A percentile compares a stretch with the other conserved stretches of the same genome.
Conservation (phyloP, 1,284 basidiomycete species). For the Sanghuangporus sanghuang region DNA sequence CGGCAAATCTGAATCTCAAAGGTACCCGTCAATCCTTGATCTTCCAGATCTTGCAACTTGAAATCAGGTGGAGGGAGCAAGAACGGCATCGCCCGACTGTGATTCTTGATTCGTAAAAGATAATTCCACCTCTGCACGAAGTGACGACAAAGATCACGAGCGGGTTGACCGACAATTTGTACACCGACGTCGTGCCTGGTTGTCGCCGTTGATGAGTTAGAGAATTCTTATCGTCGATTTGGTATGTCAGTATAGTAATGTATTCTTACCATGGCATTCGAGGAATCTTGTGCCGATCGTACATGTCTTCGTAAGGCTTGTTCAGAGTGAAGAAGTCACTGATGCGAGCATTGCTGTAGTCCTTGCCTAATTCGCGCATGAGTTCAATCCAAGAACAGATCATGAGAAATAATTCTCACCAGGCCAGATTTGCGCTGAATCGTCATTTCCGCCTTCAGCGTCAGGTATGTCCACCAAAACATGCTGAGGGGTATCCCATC, state of each 20-base stretch:
- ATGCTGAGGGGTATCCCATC: slow-evolving; percentile 97
- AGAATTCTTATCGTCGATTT: too few species aligned
- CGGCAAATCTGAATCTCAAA: slow-evolving; percentile 98
- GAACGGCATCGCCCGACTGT: slow-evolving; percentile 90
- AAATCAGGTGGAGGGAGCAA: slow-evolving; percentile 93
- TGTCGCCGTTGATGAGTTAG: too few species aligned
- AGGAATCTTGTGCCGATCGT: slow-evolving; percentile 83
- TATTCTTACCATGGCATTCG: slow-evolving; percentile 89
- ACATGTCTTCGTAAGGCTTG: slow-evolving; percentile 93
- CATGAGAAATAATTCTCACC: slow-evolving; percentile 38
- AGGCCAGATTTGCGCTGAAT: slow-evolving; percentile 76
- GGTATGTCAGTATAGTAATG: neutral
- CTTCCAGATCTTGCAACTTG: slow-evolving; percentile 73
- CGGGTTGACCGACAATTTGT: slow-evolving; percentile 95
- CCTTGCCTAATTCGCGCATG: slow-evolving; percentile 55
- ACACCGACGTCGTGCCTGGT: slow-evolving; percentile 91
- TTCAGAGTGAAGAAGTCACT: slow-evolving; percentile 84
- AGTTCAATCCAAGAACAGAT: neutral
- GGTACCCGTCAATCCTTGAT: slow-evolving; percentile 87
- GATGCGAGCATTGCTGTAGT: slow-evolving; percentile 90
- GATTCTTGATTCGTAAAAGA: slow-evolving; percentile 92
- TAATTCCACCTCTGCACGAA: slow-evolving; percentile 96
- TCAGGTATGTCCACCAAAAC: slow-evolving; percentile 83
- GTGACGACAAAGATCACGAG: slow-evolving; percentile 91
- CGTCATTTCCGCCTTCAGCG: slow-evolving; percentile 39